Evolutionary conservation across 2,329 filamentous ascomycete species (phyloP).

Genomic region (Phialophora chinensis): DNA sequence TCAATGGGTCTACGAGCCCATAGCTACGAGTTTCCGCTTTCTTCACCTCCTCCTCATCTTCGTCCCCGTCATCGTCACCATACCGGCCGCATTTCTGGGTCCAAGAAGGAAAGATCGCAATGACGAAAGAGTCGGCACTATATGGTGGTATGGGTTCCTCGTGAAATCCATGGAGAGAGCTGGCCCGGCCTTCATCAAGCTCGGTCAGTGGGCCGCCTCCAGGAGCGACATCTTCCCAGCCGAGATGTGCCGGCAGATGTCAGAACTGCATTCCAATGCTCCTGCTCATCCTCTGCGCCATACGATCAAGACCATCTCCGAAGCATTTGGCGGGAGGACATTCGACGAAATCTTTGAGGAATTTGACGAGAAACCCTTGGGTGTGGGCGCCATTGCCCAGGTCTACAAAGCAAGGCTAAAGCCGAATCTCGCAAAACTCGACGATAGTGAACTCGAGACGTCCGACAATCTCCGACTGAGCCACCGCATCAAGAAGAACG

Average conservation of each 20-base stretch:
- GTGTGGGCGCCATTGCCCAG: conserved; percentile 95
- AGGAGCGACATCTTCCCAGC: conserved; percentile 94
- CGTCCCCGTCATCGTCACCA: conserved; percentile 80
- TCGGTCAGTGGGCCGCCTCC: conserved; percentile 98
- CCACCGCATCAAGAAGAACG: conserved; percentile 76
- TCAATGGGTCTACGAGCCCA: conserved; percentile 67
- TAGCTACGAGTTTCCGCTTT: conserved; percentile 87
- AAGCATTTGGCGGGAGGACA: conserved; percentile 76
- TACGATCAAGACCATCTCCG: conserved; percentile 78
- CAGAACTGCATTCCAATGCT: conserved; percentile 90
- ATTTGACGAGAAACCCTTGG: conserved; percentile 85
- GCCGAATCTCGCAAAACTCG: conserved; percentile 71
- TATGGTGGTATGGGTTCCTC: conserved; percentile 95
- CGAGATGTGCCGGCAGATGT: conserved; percentile 92
- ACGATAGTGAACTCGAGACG: conserved; percentile 61
- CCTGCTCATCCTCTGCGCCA: conserved; percentile 84
- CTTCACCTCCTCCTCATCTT: conserved; percentile 87
- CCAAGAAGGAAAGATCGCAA: conserved; percentile 66
- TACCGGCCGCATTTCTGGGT: conserved; percentile 84
- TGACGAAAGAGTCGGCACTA: conserved; percentile 77
- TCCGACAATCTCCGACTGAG: conserved; percentile 62
- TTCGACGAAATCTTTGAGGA: conserved; percentile 97
- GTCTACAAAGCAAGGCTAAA: conserved; percentile 96
- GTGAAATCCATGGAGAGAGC: conserved; percentile 89
- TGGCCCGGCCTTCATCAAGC: conserved; percentile 96